Conservation (phyloP, 768 basidiomycete species). For the Lenzites betulinus region DNA sequence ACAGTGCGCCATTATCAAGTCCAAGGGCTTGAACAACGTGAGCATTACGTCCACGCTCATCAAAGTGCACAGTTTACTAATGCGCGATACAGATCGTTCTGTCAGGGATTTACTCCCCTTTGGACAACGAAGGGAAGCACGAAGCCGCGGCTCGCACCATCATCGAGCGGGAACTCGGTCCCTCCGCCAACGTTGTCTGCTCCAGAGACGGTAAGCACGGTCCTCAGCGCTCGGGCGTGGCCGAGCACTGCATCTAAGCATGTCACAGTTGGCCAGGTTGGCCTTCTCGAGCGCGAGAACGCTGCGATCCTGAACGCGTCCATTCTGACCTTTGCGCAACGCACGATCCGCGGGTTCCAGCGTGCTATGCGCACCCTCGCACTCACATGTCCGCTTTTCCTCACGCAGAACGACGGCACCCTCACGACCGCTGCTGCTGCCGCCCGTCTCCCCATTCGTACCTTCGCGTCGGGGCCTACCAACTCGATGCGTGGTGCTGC, state of each 20-base stretch:
- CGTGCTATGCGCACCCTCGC: slow-evolving; percentile 49
- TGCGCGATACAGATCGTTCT: slow-evolving; percentile 44
- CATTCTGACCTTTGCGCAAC: slow-evolving; percentile 57
- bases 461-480: slow-evolving; percentile 52
- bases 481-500: slow-evolving; percentile 73
- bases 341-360: slow-evolving; percentile 56
- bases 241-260: no score
- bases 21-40: slow-evolving; percentile 28
- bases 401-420: slow-evolving; percentile 65
- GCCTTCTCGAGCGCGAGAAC: slow-evolving; percentile 66
- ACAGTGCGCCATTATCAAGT: slow-evolving; percentile 43
- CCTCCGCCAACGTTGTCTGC: slow-evolving; percentile 31
- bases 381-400: slow-evolving; percentile 51
- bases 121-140: slow-evolving; percentile 46
- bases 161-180: slow-evolving; percentile 44
- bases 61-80: no score
- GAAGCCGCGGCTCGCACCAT: slow-evolving; percentile 49
- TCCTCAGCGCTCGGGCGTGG: not conserved
- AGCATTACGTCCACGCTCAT: not conserved
- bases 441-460: slow-evolving; percentile 59
- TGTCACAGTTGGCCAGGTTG: slow-evolving; percentile 53
- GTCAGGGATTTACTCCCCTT: slow-evolving; percentile 50
- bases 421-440: slow-evolving; percentile 51
- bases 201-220: slow-evolving; percentile 27
- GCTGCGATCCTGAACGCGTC: slow-evolving; percentile 70